phyloP scores from a whole-genome alignment of 2,329 filamentous ascomycete genomes.

The Didymella arachidicola region DNA sequence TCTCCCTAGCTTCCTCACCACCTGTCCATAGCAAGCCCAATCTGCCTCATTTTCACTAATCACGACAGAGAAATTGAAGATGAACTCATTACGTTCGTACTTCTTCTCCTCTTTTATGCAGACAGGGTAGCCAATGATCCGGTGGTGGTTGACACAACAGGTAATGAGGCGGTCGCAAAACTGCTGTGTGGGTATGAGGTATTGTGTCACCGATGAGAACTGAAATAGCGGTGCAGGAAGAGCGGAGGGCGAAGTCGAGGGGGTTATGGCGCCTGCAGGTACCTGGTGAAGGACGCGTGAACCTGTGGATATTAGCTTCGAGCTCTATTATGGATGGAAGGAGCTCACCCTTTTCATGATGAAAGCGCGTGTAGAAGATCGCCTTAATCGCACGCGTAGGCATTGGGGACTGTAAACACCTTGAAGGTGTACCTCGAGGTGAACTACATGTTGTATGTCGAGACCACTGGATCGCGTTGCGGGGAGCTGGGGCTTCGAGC shows the following conservation, averaged over 20 bases:
- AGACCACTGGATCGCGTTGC: conserved; percentile 6
- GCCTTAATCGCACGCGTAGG: conserved; percentile 62
- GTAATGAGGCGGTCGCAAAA: conserved; percentile 93
- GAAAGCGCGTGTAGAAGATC: conserved; percentile 73
- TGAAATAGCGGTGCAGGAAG: conserved; percentile 73
- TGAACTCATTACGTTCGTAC: conserved; percentile 94
- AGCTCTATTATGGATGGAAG: neutral
- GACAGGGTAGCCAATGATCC: conserved; percentile 86
- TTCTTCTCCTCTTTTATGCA: conserved; percentile 78
- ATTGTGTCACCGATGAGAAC: conserved; percentile 86
- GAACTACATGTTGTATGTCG: conserved; percentile 14
- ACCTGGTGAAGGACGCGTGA: conserved; percentile 71
- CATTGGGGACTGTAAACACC: conserved; percentile 32
- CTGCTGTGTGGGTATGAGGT: conserved; percentile 92
- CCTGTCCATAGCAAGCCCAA: conserved; percentile 80
- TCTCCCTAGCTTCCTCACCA: conserved; percentile 84
- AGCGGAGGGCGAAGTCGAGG: conserved; percentile 51
- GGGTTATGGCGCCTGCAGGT: conserved; percentile 65
- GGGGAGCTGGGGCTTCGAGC: conserved; percentile 12
- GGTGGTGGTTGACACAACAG: conserved; percentile 76
- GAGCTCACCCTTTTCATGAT: conserved; percentile 58
- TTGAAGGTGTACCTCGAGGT: neutral
- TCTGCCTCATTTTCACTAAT: conserved; percentile 71
- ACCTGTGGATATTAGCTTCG: conserved; percentile 53
- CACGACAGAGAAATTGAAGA: conserved; percentile 96